Evolutionary conservation across 192 early-diverging fungal genomes (phyloP).

Genomic region (Oehlia diaphana): DNA sequence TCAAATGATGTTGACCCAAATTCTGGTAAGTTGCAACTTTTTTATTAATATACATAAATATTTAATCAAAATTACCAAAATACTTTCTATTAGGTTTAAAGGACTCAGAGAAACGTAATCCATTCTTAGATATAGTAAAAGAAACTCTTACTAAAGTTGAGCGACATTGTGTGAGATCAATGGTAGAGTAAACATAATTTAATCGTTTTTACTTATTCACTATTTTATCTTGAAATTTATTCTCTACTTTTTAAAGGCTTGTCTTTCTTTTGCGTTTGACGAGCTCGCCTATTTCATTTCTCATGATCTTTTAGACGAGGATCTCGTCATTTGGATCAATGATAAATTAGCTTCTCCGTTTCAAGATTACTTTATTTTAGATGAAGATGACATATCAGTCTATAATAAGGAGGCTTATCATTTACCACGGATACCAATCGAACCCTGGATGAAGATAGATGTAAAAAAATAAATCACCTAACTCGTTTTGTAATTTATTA

Average conservation of each 20-base stretch:
- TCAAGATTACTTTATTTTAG: slow-evolving; percentile 57
- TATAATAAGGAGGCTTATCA: slow-evolving; percentile 25
- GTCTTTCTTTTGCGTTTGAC: slow-evolving; percentile 68
- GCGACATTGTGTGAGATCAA: slow-evolving; percentile 39
- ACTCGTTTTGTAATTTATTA: neutral
- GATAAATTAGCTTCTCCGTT: slow-evolving; percentile 64
- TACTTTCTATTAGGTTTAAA: neutral
- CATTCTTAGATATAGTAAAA: slow-evolving; percentile 54
- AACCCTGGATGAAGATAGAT: slow-evolving; percentile 50
- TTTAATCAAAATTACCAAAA: neutral
- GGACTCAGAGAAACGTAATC: slow-evolving; percentile 28
- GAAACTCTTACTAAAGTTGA: slow-evolving; percentile 59
- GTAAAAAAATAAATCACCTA: slow-evolving; percentile 23
- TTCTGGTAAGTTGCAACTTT: neutral
- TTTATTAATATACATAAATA: neutral
- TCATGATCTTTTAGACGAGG: slow-evolving; percentile 48
- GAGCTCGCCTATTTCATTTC: slow-evolving; percentile 70
- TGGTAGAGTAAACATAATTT: slow-evolving; percentile 44
- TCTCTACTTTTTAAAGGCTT: slow-evolving; percentile 45
- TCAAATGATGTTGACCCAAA: slow-evolving; percentile 16
- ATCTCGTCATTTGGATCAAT: slow-evolving; percentile 66
- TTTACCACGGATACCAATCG: slow-evolving; percentile 31
- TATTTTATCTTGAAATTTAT: neutral
- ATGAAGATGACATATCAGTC: slow-evolving; percentile 36
- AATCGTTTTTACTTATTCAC: neutral